A percentile compares a stretch with the other conserved stretches of the same genome.
These are phyloP conservation scores for Eimeria maxima DNA, from an alignment of 169 alveolate species.

Conservation along the genomic window DNA sequence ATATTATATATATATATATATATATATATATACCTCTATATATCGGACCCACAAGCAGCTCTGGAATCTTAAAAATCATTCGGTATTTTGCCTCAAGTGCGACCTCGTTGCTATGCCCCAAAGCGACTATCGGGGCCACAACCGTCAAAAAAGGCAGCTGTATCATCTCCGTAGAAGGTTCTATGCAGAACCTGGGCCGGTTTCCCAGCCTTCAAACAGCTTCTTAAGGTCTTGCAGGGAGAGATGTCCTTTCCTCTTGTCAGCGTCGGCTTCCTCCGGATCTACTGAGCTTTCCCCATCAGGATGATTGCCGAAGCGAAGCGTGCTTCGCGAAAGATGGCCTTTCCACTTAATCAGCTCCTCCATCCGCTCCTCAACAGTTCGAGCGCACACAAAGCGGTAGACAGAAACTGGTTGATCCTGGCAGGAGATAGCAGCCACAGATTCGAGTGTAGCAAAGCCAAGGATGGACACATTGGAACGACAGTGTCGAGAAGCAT, in stretches of 20 bases:
- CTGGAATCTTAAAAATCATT: background rate
- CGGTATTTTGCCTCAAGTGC: background rate
- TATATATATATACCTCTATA: too few relatives aligned
- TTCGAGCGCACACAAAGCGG: constrained; percentile 80
- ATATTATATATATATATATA: too few relatives aligned
- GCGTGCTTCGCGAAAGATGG: constrained; percentile 77
- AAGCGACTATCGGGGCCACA: background rate
- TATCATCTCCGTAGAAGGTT: background rate
- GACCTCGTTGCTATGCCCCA: background rate
- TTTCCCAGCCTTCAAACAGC: constrained; percentile 81
- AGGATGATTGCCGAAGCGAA: constrained; percentile 8
- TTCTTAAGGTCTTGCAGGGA: constrained; percentile 76
- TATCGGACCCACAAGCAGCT: background rate
- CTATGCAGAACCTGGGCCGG: background rate
- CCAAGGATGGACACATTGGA: background rate
- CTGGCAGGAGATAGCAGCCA: constrained; percentile 6
- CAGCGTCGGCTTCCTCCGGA: constrained; percentile 60
- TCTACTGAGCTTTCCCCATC: background rate
- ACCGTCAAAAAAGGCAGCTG: background rate
- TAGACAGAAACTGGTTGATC: constrained; percentile 77
- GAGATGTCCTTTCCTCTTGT: constrained; percentile 64
- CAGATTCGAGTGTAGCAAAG: background rate
- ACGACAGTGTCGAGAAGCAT: background rate
- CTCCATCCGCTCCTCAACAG: constrained; percentile 83
- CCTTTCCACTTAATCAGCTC: constrained; percentile 81